Conservation (phyloP, 495 filamentous ascomycete species). For the Penicillium longicatenatum region DNA sequence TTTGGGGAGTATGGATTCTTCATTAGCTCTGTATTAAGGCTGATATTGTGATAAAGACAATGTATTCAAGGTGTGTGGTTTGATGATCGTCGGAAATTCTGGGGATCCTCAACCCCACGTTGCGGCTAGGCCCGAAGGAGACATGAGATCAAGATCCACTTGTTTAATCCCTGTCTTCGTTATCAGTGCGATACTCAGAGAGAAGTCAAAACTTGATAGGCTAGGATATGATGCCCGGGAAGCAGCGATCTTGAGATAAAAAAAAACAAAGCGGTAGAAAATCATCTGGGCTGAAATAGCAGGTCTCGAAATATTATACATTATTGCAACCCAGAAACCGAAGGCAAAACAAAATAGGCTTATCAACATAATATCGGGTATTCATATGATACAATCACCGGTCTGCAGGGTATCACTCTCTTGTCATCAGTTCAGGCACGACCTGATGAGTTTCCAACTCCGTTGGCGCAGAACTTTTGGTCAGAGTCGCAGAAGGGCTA, state of each 20-base stretch:
- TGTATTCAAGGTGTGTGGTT: background rate
- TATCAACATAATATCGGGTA: background rate
- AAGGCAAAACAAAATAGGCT: background rate
- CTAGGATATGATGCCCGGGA: too few relatives aligned
- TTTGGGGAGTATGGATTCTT: background rate
- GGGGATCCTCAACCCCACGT: background rate
- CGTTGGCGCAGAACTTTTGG: slow-evolving; percentile 7
- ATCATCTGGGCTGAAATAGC: background rate
- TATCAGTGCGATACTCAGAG: too few relatives aligned
- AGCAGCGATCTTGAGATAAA: too few relatives aligned
- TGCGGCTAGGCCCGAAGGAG: too few relatives aligned
- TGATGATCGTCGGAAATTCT: background rate
- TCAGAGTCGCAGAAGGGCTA: background rate
- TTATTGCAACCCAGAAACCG: background rate
- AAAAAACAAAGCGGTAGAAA: background rate
- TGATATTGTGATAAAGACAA: background rate
- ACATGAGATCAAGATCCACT: too few relatives aligned
- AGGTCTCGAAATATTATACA: background rate
- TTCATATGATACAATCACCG: background rate
- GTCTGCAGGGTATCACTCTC: background rate
- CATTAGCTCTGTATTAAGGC: background rate
- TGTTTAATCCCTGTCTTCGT: too few relatives aligned
- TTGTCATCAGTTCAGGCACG: slow-evolving; percentile 17
- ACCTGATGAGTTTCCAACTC: slow-evolving; percentile 12
- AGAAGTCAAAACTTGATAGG: too few relatives aligned